A percentile compares a stretch with the other conserved stretches of the same genome.
These are phyloP conservation scores for Cyanodermella asteris DNA, from an alignment of 2,329 filamentous ascomycete genomes.

Conservation along the genomic window DNA sequence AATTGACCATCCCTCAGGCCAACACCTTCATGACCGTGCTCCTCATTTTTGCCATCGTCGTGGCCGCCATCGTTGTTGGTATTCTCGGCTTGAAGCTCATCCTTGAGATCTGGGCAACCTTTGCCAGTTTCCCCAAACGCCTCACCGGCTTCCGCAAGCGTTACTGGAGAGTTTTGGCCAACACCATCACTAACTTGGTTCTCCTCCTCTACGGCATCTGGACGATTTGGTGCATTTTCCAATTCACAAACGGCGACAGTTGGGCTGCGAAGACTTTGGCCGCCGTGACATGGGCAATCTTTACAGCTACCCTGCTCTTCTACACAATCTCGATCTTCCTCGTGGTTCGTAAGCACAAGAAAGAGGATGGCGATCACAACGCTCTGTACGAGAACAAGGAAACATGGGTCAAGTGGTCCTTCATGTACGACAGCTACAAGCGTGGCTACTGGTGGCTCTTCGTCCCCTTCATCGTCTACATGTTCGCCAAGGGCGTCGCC, in stretches of 20 bases:
- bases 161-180: conserved; percentile 84
- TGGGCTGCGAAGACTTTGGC: conserved; percentile 79
- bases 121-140: conserved; percentile 60
- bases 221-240: conserved; percentile 89
- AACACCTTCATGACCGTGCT: conserved; percentile 96
- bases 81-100: conserved; percentile 82
- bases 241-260: conserved; percentile 82
- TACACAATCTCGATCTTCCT: conserved; percentile 70
- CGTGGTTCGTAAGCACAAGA: conserved; percentile 52
- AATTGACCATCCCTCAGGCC: conserved; percentile 62
- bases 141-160: conserved; percentile 76
- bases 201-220: conserved; percentile 83
- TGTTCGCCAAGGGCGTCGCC: conserved; percentile 70
- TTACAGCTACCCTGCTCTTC: conserved; percentile 60
- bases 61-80: conserved; percentile 62
- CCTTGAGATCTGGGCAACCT: conserved; percentile 78
- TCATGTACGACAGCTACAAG: conserved; percentile 94
- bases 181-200: conserved; percentile 75
- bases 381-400: conserved; percentile 73
- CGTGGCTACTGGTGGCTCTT: conserved; percentile 96
- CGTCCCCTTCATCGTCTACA: conserved; percentile 69
- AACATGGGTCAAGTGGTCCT: conserved; percentile 82
- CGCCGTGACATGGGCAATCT: conserved; percentile 55
- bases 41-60: conserved; percentile 66
- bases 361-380: conserved; percentile 47